These are phyloP conservation scores for Aristolochia californica DNA, from an alignment of 164 flowering plant genomes.

Conservation along the genomic window DNA sequence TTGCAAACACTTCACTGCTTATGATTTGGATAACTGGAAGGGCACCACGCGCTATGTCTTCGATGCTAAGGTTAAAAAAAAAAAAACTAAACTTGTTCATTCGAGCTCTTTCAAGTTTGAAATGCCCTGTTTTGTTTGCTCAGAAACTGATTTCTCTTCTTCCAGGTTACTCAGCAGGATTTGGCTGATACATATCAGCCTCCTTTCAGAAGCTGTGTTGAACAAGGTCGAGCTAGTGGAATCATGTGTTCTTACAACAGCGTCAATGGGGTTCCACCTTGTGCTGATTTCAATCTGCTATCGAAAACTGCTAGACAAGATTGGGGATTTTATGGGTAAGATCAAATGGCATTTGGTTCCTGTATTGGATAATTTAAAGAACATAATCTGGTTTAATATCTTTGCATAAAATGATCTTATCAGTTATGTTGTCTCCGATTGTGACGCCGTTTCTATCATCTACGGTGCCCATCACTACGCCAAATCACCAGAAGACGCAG, in stretches of 20 bases:
- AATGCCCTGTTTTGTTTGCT: no score
- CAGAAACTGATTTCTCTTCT: no score
- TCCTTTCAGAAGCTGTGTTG: conserved; percentile 66
- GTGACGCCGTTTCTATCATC: conserved; percentile 71
- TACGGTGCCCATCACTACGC: conserved; percentile 49
- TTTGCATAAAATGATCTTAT: no score
- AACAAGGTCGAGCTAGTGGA: no score
- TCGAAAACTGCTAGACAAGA: conserved; percentile 44
- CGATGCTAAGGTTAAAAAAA: conserved; percentile 1
- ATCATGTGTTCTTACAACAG: conserved; percentile 89
- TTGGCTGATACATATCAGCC: conserved; percentile 89
- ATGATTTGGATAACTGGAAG: neutral
- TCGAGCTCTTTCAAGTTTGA: no score
- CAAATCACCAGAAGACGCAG: conserved; percentile 75
- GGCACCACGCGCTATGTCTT: neutral
- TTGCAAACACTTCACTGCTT: conserved; percentile 3
- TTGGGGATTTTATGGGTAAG: conserved; percentile 45
- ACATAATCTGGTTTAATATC: no score
- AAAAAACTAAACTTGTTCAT: no score
- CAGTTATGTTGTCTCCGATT: conserved; percentile 91
- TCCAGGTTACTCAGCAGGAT: conserved; percentile 67
- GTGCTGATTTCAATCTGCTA: conserved; percentile 66
- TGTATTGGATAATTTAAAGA: no score
- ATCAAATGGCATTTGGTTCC: no score
- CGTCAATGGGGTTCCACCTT: conserved; percentile 81